These are phyloP conservation scores for Aspergillus sojae DNA, from an alignment of 2,329 filamentous ascomycete genomes.

Conservation along the genomic window DNA sequence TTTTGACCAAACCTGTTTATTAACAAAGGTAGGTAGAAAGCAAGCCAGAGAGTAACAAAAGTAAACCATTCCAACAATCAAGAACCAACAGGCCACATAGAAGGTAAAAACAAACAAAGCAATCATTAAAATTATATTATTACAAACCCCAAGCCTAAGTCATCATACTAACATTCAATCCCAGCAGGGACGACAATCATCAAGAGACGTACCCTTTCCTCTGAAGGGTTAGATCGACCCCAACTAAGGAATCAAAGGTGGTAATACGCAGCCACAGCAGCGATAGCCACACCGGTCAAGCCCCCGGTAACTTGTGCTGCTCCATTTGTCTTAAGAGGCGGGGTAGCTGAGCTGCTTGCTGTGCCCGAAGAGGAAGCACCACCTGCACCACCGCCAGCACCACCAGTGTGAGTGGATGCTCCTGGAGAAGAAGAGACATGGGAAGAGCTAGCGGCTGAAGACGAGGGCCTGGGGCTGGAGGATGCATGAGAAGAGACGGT, in stretches of 20 bases:
- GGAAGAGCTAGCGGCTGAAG: neutral
- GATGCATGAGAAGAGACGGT: slow-evolving; percentile 1
- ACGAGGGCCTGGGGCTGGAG: neutral
- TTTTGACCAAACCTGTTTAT: neutral
- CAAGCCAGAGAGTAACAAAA: neutral
- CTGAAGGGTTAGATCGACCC: neutral
- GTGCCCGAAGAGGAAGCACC: neutral
- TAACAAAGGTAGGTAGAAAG: neutral
- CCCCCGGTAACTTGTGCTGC: neutral
- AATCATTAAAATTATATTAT: neutral
- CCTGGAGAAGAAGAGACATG: neutral
- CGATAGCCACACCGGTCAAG: neutral
- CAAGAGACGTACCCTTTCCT: neutral
- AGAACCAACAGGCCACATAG: neutral
- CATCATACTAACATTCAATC: neutral
- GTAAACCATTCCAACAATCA: neutral
- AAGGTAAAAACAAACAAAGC: neutral
- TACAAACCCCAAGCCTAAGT: neutral
- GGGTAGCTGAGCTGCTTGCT: neutral
- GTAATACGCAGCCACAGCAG: neutral
- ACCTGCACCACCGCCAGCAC: neutral
- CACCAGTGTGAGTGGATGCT: neutral
- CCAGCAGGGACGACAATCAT: neutral
- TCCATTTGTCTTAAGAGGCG: neutral
- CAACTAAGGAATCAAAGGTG: neutral